These are phyloP conservation scores for Zizania latifolia DNA, from an alignment of 176 grass and related monocot genomes.

Conservation along the genomic window DNA sequence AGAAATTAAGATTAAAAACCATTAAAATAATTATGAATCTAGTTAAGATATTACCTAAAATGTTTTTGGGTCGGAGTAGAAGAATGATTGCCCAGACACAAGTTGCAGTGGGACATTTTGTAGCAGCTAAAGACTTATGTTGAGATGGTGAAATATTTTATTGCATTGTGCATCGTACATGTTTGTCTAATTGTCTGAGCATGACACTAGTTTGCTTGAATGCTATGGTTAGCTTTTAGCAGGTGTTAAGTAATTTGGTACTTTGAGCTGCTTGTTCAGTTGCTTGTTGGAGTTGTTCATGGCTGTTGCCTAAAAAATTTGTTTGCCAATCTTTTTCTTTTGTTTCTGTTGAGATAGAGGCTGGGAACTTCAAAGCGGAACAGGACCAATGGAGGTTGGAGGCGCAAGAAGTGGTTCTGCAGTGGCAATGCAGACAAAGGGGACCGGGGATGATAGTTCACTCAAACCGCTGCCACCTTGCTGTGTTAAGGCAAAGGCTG, in stretches of 20 bases:
- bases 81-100: background rate
- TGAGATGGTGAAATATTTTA: background rate
- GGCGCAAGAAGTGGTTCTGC: conserved; percentile 52
- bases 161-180: background rate
- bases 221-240: background rate
- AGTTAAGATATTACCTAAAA: background rate
- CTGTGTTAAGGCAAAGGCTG: conserved; percentile 71
- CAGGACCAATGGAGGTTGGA: conserved; percentile 63
- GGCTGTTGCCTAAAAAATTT: background rate
- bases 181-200: background rate
- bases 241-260: background rate
- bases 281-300: background rate
- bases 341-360: conserved; percentile 22
- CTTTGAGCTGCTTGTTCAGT: background rate
- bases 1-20: background rate
- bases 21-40: background rate
- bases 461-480: conserved; percentile 52
- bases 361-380: conserved; percentile 59
- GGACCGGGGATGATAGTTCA: conserved; percentile 45
- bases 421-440: conserved; percentile 38
- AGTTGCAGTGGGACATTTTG: background rate
- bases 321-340: background rate
- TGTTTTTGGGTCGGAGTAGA: background rate
- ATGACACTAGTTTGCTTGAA: background rate
- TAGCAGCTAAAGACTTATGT: background rate